Base-by-base conservation (phyloP, 495 filamentous ascomycete species). In the Penicillium cinerascens region DNA sequence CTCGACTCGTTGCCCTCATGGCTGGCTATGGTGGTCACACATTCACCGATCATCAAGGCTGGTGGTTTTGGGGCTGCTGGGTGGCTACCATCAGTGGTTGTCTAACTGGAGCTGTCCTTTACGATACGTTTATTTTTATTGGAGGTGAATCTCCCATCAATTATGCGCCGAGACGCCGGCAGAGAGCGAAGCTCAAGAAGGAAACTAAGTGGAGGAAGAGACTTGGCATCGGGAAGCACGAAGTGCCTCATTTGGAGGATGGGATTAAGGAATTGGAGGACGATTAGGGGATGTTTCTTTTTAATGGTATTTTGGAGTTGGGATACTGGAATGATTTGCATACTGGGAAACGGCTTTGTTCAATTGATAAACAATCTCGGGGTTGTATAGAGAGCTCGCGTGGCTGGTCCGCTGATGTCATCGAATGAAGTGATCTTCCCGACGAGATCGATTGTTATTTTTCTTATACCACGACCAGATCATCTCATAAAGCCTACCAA, bases 41-140 rank as follows among this genome's bases (percentile, higher is more conserved):
- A n/a, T 48, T 49, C 39, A 26, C 47, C 22, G 41, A 42, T 21
- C 39, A 37, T 23, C 36, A 57, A 27, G 60, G 49, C 6, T 64
- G 60, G 60, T 65, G 58, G 61, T 33, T 65, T 7, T 65, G 58
- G 59, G 61, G 61, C 4, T 40, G 51, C 8, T 65, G 61, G 61
- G 35, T 52, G 9, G 61, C 61, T n/a, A 54, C 54, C 29, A 62
- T 65, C 29, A 56, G 49, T 44, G 58, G 61, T 17, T 39, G 42
- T 11, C 22, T 55, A 23, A 26, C 51, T 26, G 61, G 58, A 2
- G 59, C 55, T 4, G 26, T 27, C 4, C 7, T 65, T 3, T 65
- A 65, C 17, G 61, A 65, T 26, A 49, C 52, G 33, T 51, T 54
- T 17, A 65, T 64, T 10, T 64, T 64, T 21, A 64, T 56, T 49